Evolutionary conservation across 768 basidiomycete species (phyloP).

Genomic region (Podaxis carcinomalis): DNA sequence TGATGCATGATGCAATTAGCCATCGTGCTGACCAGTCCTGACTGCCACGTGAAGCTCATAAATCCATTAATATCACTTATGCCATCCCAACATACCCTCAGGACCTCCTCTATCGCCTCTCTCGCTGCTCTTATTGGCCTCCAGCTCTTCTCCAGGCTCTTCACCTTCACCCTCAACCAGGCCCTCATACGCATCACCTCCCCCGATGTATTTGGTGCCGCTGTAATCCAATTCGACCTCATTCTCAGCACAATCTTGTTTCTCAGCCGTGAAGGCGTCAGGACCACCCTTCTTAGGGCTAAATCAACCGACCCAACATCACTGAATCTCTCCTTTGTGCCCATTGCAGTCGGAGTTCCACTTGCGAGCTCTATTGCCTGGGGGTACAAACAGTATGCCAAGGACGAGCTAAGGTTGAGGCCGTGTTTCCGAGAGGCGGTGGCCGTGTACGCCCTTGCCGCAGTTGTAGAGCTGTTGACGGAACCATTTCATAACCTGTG

Average conservation of each 20-base stretch:
- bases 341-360: slow-evolving; percentile 64
- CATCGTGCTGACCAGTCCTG: too few species aligned
- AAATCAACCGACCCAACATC: slow-evolving; percentile 12
- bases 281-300: slow-evolving; percentile 77
- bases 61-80: not conserved
- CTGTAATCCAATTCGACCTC: slow-evolving; percentile 92
- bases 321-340: slow-evolving; percentile 58
- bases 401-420: slow-evolving; percentile 52
- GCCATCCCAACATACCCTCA: slow-evolving; percentile 18
- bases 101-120: slow-evolving; percentile 36
- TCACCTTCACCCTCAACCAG: slow-evolving; percentile 91
- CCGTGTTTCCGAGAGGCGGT: slow-evolving; percentile 62
- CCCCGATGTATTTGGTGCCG: slow-evolving; percentile 84
- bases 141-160: slow-evolving; percentile 76
- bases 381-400: slow-evolving; percentile 53
- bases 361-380: slow-evolving; percentile 48
- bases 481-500: slow-evolving; percentile 82
- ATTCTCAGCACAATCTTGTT: slow-evolving; percentile 88
- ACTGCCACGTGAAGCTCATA: too few species aligned
- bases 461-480: slow-evolving; percentile 70
- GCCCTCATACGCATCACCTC: slow-evolving; percentile 78
- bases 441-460: slow-evolving; percentile 66
- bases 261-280: slow-evolving; percentile 87
- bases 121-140: slow-evolving; percentile 73
- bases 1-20: too few species aligned